Base-by-base conservation (phyloP, 441 rosid genomes). In the Erysimum pusillum region DNA sequence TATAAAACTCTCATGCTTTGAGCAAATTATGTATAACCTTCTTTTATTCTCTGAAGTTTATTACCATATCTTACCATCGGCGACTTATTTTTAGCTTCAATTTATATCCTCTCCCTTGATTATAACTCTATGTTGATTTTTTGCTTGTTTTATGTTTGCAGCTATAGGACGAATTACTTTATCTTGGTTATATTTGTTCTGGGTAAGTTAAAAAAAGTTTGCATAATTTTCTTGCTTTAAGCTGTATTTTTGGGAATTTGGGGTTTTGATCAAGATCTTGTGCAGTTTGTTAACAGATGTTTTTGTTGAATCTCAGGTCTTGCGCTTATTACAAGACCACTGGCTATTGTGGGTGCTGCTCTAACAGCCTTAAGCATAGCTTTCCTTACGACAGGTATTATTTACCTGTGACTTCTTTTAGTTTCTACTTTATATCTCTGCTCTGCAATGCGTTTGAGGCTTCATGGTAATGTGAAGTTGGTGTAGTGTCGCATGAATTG, bases 161-260 rank as follows among this genome's bases (percentile, higher is more conserved):
- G 86, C 79, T 83, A 83, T 11, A 63, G 86, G 41, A 81, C 86
- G 44, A 83, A 83, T 72, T 83, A 83, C 79, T 83, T 83, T 69
- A 75, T 83, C 57, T 22, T 83, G 66, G 64, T 78, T 67, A 66
- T 83, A 13, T 51, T 80, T 61, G 54, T 75, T 70, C 74, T 80
- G 38, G 80, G 83, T 80, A 25, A 75, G 76, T 59, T 9, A 15
- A 22, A 22, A n/a, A 45, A 45, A 9, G n/a, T 58, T 52, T 53
- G 44, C 39, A 41, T 7, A 68, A 39, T 1, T 38, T n/a, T 76
- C 39, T 32, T 28, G 46, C 13, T 41, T 48, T 52, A 39, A 48
- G 74, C 57, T 68, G 44, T 39, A 7, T 31, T 9, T 69, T 63
- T 35, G 58, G 58, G 57, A 39, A 14, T 45, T 65, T 67, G 6